Evolutionary conservation across 768 basidiomycete species (phyloP).

Genomic region (Phaeotremella skinneri): DNA sequence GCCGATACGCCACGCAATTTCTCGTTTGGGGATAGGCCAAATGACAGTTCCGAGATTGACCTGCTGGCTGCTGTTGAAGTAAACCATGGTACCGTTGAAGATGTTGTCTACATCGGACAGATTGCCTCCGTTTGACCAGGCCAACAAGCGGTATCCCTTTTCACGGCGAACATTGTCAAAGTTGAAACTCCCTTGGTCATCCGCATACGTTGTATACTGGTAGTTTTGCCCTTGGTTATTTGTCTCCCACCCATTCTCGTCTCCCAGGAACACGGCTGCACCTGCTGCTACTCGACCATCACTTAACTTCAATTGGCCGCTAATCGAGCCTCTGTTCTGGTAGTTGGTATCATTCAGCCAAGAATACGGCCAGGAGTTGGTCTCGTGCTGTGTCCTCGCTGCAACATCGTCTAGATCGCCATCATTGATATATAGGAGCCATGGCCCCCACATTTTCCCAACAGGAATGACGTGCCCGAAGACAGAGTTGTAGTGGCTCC

Average conservation of each 20-base stretch:
- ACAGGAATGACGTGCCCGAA: constrained; percentile 4
- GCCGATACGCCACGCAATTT: constrained; percentile 4
- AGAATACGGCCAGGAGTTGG: not conserved
- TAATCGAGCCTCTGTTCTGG: not conserved
- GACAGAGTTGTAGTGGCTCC: constrained; percentile 3
- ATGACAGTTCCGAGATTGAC: constrained; percentile 2
- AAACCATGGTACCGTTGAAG: constrained; percentile 10
- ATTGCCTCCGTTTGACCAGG: constrained; percentile 12
- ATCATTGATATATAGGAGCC: constrained; percentile 11
- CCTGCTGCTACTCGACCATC: constrained; percentile 8
- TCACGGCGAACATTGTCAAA: constrained; percentile 4
- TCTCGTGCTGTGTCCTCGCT: not conserved
- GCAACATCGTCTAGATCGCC: constrained; percentile 1
- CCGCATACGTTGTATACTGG: constrained; percentile 12
- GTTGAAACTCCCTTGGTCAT: constrained; percentile 4
- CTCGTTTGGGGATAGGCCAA: not conserved
- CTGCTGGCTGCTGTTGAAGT: not conserved
- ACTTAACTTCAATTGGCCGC: not conserved
- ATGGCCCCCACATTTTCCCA: constrained; percentile 12
- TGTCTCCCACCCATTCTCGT: constrained; percentile 11
- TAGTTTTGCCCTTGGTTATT: constrained; percentile 8
- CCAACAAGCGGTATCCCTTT: constrained; percentile 9
- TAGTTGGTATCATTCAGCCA: constrained; percentile 1
- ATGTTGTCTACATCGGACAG: constrained; percentile 2
- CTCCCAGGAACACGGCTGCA: constrained; percentile 9